Evolutionary conservation across 371 early-diverging fungal species (phyloP), one percentile per base, ranked within the genome.

Genomic region (Mortierella sp.): DNA sequence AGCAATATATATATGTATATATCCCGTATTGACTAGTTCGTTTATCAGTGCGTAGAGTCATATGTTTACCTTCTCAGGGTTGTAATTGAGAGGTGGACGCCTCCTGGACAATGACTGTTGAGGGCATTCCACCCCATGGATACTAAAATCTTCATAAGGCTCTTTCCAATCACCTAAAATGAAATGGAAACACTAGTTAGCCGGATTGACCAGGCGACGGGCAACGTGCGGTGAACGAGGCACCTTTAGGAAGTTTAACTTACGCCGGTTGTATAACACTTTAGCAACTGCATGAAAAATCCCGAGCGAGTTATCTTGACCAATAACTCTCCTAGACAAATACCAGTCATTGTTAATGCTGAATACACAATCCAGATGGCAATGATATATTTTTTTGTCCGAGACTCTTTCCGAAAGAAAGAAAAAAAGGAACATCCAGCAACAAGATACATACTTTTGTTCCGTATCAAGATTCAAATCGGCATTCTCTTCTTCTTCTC

Each of bases 221-320:
- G 16, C n/a, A 50, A 14, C 4, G 14, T 3, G 5, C 21, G 7
- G 50, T 14, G 21, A n/a, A 5, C 26, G n/a, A 52, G 14, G 18
- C 14, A 23, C 15, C 30, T 4, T 62, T 25, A 60, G 19, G 21
- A 16, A 28, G 23, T 46, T 16, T 16, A 21, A 50, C 82, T 18
- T 80, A 75, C 83, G 63, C 70, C 84, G 82, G 66, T 83, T 85
- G 56, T 82, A 83, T 2, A 88, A 64, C 23, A 88, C 80, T 65
- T 84, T 85, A 23, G 83, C 85, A 2, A 86, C 68, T 5, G 86
- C 87, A 60, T 86, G 87, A 57, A 85, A 88, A 11, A 87, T 26
- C 0, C 74, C 77, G 1, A 86, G 75, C 7, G 79, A 80, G 4
- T 75, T 77, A 62, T 88, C 85, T 43, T 85, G 82, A 14, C 75